phyloP scores from a whole-genome alignment of 2,329 filamentous ascomycete species.

The Chaetomium sp. region DNA sequence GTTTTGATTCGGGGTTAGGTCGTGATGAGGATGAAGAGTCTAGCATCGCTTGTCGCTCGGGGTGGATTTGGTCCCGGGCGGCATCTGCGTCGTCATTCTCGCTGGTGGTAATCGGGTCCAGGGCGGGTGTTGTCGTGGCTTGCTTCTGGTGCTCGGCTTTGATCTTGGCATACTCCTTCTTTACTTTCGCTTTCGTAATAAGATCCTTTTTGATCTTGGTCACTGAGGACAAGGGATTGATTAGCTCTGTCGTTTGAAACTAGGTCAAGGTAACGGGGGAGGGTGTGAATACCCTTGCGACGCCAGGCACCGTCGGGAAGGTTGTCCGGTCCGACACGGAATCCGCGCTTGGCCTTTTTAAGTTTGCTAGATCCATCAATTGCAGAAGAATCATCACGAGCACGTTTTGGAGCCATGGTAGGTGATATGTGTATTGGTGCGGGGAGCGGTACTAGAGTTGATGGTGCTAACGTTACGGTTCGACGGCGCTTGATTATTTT shows the following conservation, averaged over 20 bases:
- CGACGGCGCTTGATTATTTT: background rate
- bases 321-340: slow-evolving; percentile 82
- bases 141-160: slow-evolving; percentile 45
- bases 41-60: slow-evolving; percentile 36
- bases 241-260: slow-evolving; percentile 3
- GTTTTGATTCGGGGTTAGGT: background rate
- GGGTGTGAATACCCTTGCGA: slow-evolving; percentile 53
- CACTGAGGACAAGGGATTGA: slow-evolving; percentile 11
- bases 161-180: slow-evolving; percentile 85
- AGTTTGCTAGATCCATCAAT: slow-evolving; percentile 24
- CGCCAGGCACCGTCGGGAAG: slow-evolving; percentile 83
- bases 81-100: background rate
- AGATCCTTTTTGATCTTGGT: slow-evolving; percentile 73
- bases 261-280: background rate
- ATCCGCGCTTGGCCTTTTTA: slow-evolving; percentile 61
- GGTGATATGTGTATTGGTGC: background rate
- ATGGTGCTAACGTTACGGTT: background rate
- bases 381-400: slow-evolving; percentile 36
- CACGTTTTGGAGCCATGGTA: slow-evolving; percentile 54
- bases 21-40: slow-evolving; percentile 18
- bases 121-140: slow-evolving; percentile 12
- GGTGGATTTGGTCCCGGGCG: slow-evolving; percentile 29
- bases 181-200: slow-evolving; percentile 88
- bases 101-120: slow-evolving; percentile 13
- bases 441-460: background rate